A percentile compares a stretch with the other conserved stretches of the same genome.
Evolutionary conservation across 2,329 filamentous ascomycete species (phyloP).

Genomic region (Rosellinia necatrix): DNA sequence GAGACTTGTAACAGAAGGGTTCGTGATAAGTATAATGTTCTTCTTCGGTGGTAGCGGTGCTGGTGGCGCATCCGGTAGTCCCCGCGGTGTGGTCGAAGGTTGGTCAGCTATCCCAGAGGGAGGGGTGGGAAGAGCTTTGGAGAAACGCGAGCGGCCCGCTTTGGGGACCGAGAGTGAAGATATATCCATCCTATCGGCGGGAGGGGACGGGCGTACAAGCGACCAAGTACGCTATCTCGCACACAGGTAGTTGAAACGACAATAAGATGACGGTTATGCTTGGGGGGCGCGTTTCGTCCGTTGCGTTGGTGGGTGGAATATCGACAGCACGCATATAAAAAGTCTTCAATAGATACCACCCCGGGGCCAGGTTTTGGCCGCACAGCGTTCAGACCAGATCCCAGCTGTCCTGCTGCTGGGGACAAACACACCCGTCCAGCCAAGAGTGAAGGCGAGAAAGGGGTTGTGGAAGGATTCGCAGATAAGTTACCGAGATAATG

Average conservation of each 20-base stretch:
- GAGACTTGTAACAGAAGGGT: slow-evolving; percentile 32
- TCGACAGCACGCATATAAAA: slow-evolving; percentile 29
- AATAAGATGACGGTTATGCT: slow-evolving; percentile 29
- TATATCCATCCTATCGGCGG: slow-evolving; percentile 33
- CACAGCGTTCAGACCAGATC: slow-evolving; percentile 3
- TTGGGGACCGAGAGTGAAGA: slow-evolving; percentile 40
- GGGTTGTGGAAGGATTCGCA: slow-evolving; percentile 1
- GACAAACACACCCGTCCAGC: background rate
- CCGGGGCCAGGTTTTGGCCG: slow-evolving; percentile 10
- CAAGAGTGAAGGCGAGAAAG: background rate
- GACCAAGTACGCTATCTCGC: slow-evolving; percentile 10
- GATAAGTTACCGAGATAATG: slow-evolving; percentile 11
- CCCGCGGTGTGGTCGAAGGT: slow-evolving; percentile 30
- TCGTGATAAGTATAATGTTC: slow-evolving; percentile 34
- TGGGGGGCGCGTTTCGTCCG: slow-evolving; percentile 31
- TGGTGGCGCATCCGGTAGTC: slow-evolving; percentile 32
- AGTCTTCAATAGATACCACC: slow-evolving; percentile 33
- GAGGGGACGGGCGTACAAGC: slow-evolving; percentile 18
- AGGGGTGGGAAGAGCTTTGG: slow-evolving; percentile 61
- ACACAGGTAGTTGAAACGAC: slow-evolving; percentile 29
- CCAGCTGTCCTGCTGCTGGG: background rate
- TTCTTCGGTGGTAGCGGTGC: slow-evolving; percentile 39
- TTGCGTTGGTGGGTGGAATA: slow-evolving; percentile 27
- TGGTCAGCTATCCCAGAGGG: slow-evolving; percentile 41
- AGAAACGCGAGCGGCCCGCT: slow-evolving; percentile 59